Conservation (phyloP, 805 yeast species). For the Kockiozyma suomiensis region DNA sequence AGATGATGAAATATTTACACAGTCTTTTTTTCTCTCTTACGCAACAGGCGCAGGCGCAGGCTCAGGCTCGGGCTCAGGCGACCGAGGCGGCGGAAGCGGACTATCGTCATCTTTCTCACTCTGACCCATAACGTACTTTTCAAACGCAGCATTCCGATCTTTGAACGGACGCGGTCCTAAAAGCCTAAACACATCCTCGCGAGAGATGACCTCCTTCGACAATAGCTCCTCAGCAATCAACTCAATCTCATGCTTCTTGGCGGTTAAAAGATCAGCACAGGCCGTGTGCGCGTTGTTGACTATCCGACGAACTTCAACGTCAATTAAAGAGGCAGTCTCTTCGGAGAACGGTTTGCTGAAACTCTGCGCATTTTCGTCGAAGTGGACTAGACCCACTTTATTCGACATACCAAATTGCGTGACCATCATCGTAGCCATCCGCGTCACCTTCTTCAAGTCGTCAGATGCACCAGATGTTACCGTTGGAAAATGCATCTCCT, state of each 20-base stretch:
- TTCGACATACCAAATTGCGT: constrained; percentile 87
- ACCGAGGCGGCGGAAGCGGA: constrained; percentile 4
- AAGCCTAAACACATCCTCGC: constrained; percentile 89
- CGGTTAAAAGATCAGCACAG: constrained; percentile 68
- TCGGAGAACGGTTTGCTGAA: constrained; percentile 88
- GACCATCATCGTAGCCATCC: constrained; percentile 92
- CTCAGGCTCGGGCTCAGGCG: too few relatives aligned
- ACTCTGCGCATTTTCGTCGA: constrained; percentile 69
- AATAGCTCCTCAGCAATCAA: constrained; percentile 85
- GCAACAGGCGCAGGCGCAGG: constrained; percentile 15
- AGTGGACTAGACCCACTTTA: constrained; percentile 80
- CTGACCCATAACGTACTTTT: constrained; percentile 53
- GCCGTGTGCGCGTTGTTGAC: constrained; percentile 72
- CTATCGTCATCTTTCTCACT: constrained; percentile 8
- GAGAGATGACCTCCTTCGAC: constrained; percentile 83
- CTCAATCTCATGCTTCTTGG: constrained; percentile 74
- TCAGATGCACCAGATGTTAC: constrained; percentile 96
- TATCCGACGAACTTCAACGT: constrained; percentile 76
- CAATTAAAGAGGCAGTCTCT: constrained; percentile 78
- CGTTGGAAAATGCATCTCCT: constrained; percentile 87
- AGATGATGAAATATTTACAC: too few relatives aligned
- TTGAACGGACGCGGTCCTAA: constrained; percentile 92
- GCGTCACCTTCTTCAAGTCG: constrained; percentile 94
- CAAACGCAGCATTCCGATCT: constrained; percentile 88
- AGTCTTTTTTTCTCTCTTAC: neutral